Evolutionary conservation across 306 rosid species (phyloP).

Genomic region (Datisca glomerata): DNA sequence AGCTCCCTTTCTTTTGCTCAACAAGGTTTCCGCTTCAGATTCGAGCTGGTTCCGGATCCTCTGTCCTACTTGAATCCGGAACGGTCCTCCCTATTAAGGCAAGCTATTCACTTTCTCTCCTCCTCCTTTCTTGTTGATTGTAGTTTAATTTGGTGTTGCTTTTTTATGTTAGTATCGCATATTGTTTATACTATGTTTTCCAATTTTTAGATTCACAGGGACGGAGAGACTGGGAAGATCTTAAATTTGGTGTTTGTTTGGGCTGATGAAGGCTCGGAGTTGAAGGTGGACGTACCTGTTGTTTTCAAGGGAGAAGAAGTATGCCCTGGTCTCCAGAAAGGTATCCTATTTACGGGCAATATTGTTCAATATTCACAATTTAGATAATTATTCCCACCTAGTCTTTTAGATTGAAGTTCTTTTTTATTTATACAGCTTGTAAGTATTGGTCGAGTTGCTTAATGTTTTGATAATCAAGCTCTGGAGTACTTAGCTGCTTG

Average conservation of each 20-base stretch:
- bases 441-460: no score
- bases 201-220: slow-evolving; percentile 50
- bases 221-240: slow-evolving; percentile 52
- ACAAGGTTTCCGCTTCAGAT: slow-evolving; percentile 81
- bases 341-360: no score
- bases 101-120: not conserved
- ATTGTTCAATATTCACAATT: no score
- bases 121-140: not conserved
- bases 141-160: not conserved
- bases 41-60: slow-evolving; percentile 91
- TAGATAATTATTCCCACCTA: no score
- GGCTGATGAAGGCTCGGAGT: slow-evolving; percentile 76
- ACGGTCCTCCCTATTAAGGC: slow-evolving; percentile 78
- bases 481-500: no score
- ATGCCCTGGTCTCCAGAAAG: slow-evolving; percentile 77
- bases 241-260: slow-evolving; percentile 84
- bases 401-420: no score
- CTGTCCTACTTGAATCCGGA: slow-evolving; percentile 65
- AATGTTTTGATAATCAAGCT: no score
- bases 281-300: slow-evolving; percentile 80
- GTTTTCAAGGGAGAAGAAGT: slow-evolving; percentile 72
- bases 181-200: not conserved
- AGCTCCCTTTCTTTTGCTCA: slow-evolving; percentile 59
- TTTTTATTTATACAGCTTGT: no score
- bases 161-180: not conserved